phyloP scores from a whole-genome alignment of 176 grass and related monocot genomes.

The Hordeum vulgare region MorexV3_pseudomolecules_assembly NC_058523.1:360637179-360637678 shows the following conservation, averaged over 20 bases:
- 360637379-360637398: slow-evolving; percentile 31
- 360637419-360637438: slow-evolving; percentile 30
- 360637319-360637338: slow-evolving; percentile 44
- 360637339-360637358: slow-evolving; percentile 49
- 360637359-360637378: slow-evolving; percentile 32
- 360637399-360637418: slow-evolving; percentile 18
- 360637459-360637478: slow-evolving; percentile 29
- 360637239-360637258: slow-evolving; percentile 46
- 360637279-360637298: slow-evolving; percentile 31
- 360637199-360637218: slow-evolving; percentile 43
- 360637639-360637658: slow-evolving; percentile 36
- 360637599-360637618: slow-evolving; percentile 40
- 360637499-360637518: slow-evolving; percentile 32
- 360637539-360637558: slow-evolving; percentile 7
- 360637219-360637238: slow-evolving; percentile 43
- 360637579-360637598: slow-evolving; percentile 46
- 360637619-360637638: slow-evolving; percentile 41
- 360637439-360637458: slow-evolving; percentile 42
- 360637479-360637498: slow-evolving; percentile 33
- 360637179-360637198: slow-evolving; percentile 60
- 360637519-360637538: slow-evolving; percentile 26
- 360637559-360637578: slow-evolving; percentile 26
- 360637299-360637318: slow-evolving; percentile 46
- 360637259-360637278: slow-evolving; percentile 42
- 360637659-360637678: neutral